Evolutionary conservation across 371 early-diverging fungal species (phyloP), one percentile per base, ranked within the genome.

Genomic region (Blyttiomyces sp.): DNA sequence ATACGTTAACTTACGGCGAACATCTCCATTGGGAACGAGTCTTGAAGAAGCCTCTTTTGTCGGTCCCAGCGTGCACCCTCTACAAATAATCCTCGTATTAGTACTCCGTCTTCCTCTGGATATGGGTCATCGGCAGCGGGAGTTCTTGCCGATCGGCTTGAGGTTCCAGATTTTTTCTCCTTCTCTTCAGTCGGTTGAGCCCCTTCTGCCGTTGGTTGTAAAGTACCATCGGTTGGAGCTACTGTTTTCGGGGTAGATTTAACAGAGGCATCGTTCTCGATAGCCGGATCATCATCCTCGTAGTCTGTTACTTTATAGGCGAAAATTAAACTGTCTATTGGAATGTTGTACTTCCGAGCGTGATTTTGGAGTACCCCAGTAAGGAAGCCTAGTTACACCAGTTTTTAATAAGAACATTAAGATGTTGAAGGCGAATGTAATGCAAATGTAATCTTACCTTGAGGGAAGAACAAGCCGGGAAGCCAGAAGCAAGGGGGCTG

Each of bases 51-150:
- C 13, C 68, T 21, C 39, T 64, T 63, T 21, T 73, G 54, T 13
- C 54, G n/a, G 55, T 78, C 73, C 72, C 74, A 78, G 13, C 74
- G 54, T 0, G 76, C 78, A 2, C 76, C 76, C 70, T 78, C 78
- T 19, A 78, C 55, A 50, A 48, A 78, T 27, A 78, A 36, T 1
- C 78, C 78, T n/a, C 68, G 61, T 34, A 78, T 69, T 16, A 73
- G 55, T 13, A 73, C 76, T 6, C 78, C 73, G 51, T 76, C 76
- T 21, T 66, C 58, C 21, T 69, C 70, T 1, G 63, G 28, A 31
- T 56, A 56, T 43, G 39, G 31, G 23, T 49, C 52, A 24, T 53
- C 61, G 30, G 36, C n/a, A 11, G 61, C 46, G 13, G 39, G 39
- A 39, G 39, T 39, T 39, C n/a, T 11, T n/a, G 39, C 13, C n/a